phyloP scores from a whole-genome alignment of 2,329 filamentous ascomycete species.

The Sclerotinia spermophila region DNA sequence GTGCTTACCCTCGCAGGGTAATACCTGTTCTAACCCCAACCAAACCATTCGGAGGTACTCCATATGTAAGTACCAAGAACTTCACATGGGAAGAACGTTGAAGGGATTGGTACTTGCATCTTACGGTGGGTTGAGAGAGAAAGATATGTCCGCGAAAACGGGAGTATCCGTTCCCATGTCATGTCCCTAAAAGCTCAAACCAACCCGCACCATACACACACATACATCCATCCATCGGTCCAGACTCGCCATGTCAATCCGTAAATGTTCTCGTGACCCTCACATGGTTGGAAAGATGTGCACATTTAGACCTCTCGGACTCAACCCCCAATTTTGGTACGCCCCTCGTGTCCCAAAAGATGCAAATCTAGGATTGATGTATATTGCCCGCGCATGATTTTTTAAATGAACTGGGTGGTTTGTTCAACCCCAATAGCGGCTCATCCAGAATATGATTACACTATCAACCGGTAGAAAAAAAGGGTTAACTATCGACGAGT shows the following conservation, averaged over 20 bases:
- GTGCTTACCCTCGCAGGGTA: conserved; percentile 7
- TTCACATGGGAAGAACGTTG: conserved; percentile 15
- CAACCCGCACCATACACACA: conserved; percentile 7
- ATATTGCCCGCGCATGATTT: conserved; percentile 19
- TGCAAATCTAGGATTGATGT: conserved; percentile 27
- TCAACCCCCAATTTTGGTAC: conserved; percentile 26
- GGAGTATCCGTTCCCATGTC: conserved; percentile 28
- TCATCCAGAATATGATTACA: conserved; percentile 23
- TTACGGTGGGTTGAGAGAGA: neutral
- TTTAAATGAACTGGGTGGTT: conserved; percentile 23
- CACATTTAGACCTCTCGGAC: conserved; percentile 18
- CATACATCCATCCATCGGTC: conserved; percentile 6
- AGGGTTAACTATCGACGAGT: neutral
- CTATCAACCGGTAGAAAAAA: conserved; percentile 10
- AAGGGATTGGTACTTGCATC: conserved; percentile 18
- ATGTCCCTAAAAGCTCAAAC: conserved; percentile 10
- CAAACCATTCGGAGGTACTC: neutral
- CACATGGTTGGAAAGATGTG: conserved; percentile 25
- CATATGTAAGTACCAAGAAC: conserved; percentile 2
- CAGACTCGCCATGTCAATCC: conserved; percentile 19
- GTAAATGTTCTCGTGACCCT: conserved; percentile 32
- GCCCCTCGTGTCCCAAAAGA: conserved; percentile 33
- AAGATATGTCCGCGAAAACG: conserved; percentile 26
- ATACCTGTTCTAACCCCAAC: conserved; percentile 6
- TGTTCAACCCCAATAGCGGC: conserved; percentile 29